Base-by-base conservation (phyloP, 495 filamentous ascomycete species). In the Xylaria flabelliformis region DNA sequence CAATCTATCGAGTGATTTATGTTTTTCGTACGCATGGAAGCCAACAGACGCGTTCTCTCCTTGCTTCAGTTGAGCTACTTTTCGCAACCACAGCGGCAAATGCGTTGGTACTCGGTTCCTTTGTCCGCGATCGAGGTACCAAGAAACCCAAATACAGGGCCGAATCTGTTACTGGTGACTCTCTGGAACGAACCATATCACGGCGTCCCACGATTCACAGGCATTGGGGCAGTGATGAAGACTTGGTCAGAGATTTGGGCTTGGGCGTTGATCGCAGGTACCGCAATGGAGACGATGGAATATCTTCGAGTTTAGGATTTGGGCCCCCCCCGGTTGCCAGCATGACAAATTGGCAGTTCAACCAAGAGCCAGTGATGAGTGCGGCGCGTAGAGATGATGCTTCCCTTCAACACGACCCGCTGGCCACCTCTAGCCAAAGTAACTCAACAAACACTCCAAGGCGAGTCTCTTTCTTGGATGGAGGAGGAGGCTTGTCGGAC, bases 141-240 rank as follows among this genome's bases (percentile, higher is more conserved):
- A 95, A 95, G 82, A 94, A 93, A 78, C 80, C 84, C n/a, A 91
- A 91, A 76, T 95, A 88, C 80, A 90, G 90, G 72, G 83, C 88
- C 63, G 90, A 85, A 58, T 85, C 84, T 13, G 71, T 81, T 51
- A 77, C 79, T 32, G 79, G 77, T 26, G 79, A 84, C 55, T 85
- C 84, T 36, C 65, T 86, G 7, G 84, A 89, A 32, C 85, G 84
- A 56, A 76, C 71, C 7, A 76, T 81, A 19, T 76, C 77, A n/a
- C 80, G 85, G 21, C 81, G 85, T 21, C 84, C 88, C 4, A 86
- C 82, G 12, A 75, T 82, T n/a, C 83, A 88, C 26, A 82, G 87
- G 61, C 86, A 90, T 72, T 95, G 93, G 93, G 93, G 92, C 8
- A 94, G 91, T 73, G 93, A 97, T 77, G 91, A 92, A 59, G 93